These are phyloP conservation scores for Puccinia novopanici DNA, from an alignment of 1,284 basidiomycete species.

Conservation along the genomic window DNA sequence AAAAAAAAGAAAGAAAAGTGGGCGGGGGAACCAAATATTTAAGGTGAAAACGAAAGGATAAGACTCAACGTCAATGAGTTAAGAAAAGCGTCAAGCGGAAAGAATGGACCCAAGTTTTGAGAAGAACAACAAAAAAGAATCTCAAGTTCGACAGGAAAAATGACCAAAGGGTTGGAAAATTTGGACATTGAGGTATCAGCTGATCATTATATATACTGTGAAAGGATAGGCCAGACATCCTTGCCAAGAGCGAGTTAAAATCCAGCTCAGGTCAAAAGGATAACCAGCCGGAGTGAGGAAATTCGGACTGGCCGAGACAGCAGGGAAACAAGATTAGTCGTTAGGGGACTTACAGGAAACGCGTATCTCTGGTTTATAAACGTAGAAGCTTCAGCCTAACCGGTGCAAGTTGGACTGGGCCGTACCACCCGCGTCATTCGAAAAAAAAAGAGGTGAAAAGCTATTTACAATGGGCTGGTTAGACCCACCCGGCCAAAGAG, in stretches of 20 bases:
- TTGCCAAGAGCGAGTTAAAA: neutral
- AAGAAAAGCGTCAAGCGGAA: neutral
- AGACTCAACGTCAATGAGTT: conserved; percentile 12
- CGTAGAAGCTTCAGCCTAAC: neutral
- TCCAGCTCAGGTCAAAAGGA: conserved; percentile 19
- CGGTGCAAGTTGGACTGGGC: neutral
- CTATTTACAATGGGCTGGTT: too few relatives aligned
- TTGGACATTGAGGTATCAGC: neutral
- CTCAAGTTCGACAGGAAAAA: neutral
- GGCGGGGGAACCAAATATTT: neutral
- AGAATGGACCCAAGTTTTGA: neutral
- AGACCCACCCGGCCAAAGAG: too few relatives aligned
- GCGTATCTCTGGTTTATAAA: neutral
- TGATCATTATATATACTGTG: neutral
- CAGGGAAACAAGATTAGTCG: neutral
- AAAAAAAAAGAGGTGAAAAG: neutral
- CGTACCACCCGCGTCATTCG: neutral
- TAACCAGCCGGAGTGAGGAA: neutral
- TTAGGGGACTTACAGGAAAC: neutral
- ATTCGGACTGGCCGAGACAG: neutral
- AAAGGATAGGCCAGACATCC: neutral
- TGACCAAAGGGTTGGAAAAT: neutral
- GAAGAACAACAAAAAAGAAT: neutral
- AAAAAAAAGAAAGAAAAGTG: neutral
- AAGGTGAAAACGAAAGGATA: conserved; percentile 10